These are phyloP conservation scores for Pseudogymnoascus sp. DNA, from an alignment of 2,329 filamentous ascomycete species.

Conservation along the genomic window DNA sequence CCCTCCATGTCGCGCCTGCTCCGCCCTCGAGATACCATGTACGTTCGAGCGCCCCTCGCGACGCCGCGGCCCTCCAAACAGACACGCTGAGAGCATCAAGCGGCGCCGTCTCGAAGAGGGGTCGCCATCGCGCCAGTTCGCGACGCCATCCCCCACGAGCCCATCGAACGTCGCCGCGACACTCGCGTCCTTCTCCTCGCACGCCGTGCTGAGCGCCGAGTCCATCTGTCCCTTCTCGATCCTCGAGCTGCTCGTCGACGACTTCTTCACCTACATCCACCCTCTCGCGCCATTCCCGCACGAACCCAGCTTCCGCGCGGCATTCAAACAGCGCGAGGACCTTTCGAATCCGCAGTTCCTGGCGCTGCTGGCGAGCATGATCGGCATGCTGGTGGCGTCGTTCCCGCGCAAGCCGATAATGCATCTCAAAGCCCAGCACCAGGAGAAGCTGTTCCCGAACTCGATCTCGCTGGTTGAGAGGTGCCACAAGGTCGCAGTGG, in stretches of 20 bases:
- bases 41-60: slow-evolving; percentile 57
- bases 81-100: slow-evolving; percentile 60
- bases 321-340: slow-evolving; percentile 60
- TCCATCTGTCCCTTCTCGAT: slow-evolving; percentile 62
- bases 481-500: slow-evolving; percentile 61
- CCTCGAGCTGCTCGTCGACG: slow-evolving; percentile 63
- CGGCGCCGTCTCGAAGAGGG: slow-evolving; percentile 40
- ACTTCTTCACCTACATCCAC: slow-evolving; percentile 78
- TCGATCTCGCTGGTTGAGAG: slow-evolving; percentile 62
- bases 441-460: slow-evolving; percentile 57
- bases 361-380: slow-evolving; percentile 65
- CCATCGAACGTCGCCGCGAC: slow-evolving; percentile 25
- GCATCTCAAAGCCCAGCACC: slow-evolving; percentile 59
- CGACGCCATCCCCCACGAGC: slow-evolving; percentile 19
- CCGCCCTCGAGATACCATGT: slow-evolving; percentile 57
- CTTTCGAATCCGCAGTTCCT: slow-evolving; percentile 59
- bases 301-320: slow-evolving; percentile 66
- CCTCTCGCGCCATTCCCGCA: slow-evolving; percentile 71
- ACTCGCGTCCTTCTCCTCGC: slow-evolving; percentile 25
- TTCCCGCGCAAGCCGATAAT: slow-evolving; percentile 65
- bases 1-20: slow-evolving; percentile 58
- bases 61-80: slow-evolving; percentile 56
- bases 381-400: slow-evolving; percentile 63
- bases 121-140: slow-evolving; percentile 8
- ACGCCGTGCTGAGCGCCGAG: slow-evolving; percentile 50